Percentiles rank a stretch among this genome's conserved stretches.
Conservation (phyloP, 169 alveolate species). For the Plasmodium gonderi region DNA sequence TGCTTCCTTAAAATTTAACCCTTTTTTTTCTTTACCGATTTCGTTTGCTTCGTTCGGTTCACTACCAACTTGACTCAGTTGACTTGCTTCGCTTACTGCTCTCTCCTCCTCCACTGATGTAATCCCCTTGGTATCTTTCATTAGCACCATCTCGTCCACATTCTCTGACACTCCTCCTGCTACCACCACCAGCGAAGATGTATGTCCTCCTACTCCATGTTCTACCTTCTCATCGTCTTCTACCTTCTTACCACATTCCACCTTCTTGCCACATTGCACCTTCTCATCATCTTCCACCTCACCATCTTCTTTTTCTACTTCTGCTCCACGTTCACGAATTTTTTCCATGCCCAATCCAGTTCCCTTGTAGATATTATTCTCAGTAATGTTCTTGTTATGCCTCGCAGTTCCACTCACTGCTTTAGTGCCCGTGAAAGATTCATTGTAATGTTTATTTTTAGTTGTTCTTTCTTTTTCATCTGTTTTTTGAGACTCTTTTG, state of each 20-base stretch:
- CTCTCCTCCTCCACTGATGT: neutral
- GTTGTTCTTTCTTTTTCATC: neutral
- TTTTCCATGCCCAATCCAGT: no score
- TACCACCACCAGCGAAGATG: neutral
- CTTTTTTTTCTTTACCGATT: neutral
- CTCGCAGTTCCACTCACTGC: no score
- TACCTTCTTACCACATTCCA: neutral
- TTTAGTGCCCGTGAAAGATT: no score
- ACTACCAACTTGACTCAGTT: neutral
- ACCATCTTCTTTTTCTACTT: no score
- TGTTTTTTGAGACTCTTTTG: neutral
- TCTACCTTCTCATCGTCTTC: neutral
- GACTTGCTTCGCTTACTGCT: no score
- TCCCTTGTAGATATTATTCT: no score
- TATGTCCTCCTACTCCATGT: neutral
- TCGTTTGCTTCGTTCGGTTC: neutral
- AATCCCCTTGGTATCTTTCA: neutral
- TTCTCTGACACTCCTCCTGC: neutral
- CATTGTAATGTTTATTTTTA: no score
- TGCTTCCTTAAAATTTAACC: neutral
- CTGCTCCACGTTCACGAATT: no score
- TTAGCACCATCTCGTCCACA: neutral
- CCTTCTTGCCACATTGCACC: no score
- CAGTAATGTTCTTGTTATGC: no score
- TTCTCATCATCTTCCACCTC: no score